Evolutionary conservation across 805 yeast species (phyloP).

Genomic region (Ogataea saltuana): DNA sequence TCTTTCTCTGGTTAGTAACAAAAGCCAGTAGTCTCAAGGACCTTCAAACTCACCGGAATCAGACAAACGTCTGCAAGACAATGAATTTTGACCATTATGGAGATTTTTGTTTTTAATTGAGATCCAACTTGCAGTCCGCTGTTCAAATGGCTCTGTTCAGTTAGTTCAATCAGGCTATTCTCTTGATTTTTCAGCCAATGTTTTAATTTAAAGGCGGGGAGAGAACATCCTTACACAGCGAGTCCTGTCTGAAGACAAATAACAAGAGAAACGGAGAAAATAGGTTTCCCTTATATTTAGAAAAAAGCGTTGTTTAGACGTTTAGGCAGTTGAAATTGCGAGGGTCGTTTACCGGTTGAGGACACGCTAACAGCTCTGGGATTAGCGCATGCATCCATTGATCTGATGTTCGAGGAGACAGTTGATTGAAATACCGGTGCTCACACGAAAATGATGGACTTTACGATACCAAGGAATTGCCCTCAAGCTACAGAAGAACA

Average conservation of each 20-base stretch:
- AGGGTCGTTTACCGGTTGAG: no score
- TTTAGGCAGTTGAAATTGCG: no score
- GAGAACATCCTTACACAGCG: conserved; percentile 56
- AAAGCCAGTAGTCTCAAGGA: neutral
- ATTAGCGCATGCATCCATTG: no score
- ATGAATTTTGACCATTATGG: conserved; percentile 51
- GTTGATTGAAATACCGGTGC: no score
- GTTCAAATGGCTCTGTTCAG: no score
- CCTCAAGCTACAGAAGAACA: conserved; percentile 38
- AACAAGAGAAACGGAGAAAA: neutral
- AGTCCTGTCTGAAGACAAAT: conserved; percentile 10
- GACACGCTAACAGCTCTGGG: no score
- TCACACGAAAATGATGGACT: conserved; percentile 39
- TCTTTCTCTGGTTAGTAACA: conserved; percentile 36
- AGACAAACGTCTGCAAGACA: conserved; percentile 87
- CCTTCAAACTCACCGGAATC: conserved; percentile 59
- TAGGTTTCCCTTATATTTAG: neutral
- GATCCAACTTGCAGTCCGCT: no score
- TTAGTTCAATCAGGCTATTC: neutral
- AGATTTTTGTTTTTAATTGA: conserved; percentile 6
- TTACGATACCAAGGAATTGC: conserved; percentile 46
- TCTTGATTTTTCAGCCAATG: no score
- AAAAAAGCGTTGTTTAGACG: no score
- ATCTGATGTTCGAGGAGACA: no score
- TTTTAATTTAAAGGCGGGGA: no score